phyloP scores from a whole-genome alignment of 768 basidiomycete species.

The Boletus huronensis region DNA sequence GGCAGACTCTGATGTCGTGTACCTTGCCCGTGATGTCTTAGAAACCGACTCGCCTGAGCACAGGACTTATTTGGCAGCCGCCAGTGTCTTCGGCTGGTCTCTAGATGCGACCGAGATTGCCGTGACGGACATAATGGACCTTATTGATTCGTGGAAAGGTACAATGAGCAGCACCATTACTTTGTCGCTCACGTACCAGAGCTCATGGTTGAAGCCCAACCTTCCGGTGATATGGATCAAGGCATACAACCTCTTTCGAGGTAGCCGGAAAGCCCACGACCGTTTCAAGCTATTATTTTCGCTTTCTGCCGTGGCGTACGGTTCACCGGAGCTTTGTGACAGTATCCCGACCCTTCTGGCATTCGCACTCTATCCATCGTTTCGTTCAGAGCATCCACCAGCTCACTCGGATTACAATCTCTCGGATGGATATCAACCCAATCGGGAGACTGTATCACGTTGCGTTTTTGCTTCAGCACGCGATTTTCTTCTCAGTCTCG shows the following conservation, averaged over 20 bases:
- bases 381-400: slow-evolving; percentile 8
- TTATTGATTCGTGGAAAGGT: not conserved
- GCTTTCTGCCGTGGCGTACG: slow-evolving; percentile 30
- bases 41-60: not conserved
- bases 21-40: slow-evolving; percentile 8
- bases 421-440: not conserved
- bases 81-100: slow-evolving; percentile 1
- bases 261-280: not conserved
- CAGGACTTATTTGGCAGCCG: slow-evolving; percentile 4
- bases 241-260: slow-evolving; percentile 24
- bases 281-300: slow-evolving; percentile 25
- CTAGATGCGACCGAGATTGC: not conserved
- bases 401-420: not conserved
- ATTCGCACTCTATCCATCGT: slow-evolving; percentile 18
- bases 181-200: slow-evolving; percentile 16
- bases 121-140: not conserved
- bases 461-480: not conserved
- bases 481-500: not conserved
- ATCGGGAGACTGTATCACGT: not conserved
- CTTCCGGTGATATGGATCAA: slow-evolving; percentile 25
- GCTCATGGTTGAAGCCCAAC: slow-evolving; percentile 22
- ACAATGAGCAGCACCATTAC: not conserved
- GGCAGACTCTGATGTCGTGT: slow-evolving; percentile 1
- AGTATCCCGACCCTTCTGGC: slow-evolving; percentile 30
- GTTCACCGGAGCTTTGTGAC: not conserved